phyloP scores from a whole-genome alignment of 768 basidiomycete genomes.

The Hypsizygus marmoreus region DNA sequence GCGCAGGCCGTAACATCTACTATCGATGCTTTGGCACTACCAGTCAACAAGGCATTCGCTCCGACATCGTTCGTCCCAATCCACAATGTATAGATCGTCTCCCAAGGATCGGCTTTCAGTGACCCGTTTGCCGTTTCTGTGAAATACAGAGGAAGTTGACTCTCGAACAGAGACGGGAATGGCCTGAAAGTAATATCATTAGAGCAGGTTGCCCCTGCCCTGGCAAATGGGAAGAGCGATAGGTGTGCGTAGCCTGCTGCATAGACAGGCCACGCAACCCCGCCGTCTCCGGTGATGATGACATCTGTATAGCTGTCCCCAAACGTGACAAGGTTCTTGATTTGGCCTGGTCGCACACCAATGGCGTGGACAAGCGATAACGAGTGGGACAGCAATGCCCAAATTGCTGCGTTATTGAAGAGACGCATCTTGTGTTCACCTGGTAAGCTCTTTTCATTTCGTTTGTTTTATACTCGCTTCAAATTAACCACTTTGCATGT shows the following conservation, averaged over 20 bases:
- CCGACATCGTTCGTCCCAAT: constrained; percentile 72
- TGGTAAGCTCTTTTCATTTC: no score
- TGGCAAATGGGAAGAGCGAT: constrained; percentile 57
- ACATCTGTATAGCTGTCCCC: constrained; percentile 69
- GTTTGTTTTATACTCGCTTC: no score
- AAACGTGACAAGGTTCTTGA: constrained; percentile 67
- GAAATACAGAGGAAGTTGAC: constrained; percentile 57
- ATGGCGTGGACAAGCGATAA: no score
- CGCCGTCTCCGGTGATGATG: constrained; percentile 40
- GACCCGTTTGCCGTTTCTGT: constrained; percentile 42
- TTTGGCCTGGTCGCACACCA: constrained; percentile 42
- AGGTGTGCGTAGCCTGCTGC: constrained; percentile 56
- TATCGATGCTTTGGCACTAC: constrained; percentile 51
- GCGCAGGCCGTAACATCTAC: constrained; percentile 61
- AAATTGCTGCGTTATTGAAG: no score
- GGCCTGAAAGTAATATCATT: constrained; percentile 60
- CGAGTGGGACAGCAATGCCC: no score
- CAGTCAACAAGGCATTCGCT: constrained; percentile 52
- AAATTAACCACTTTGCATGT: no score
- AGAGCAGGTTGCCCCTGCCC: constrained; percentile 66
- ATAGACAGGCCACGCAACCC: constrained; percentile 62
- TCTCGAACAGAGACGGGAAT: constrained; percentile 60
- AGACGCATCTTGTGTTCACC: no score
- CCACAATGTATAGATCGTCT: constrained; percentile 68
- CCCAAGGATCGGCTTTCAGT: constrained; percentile 36